Conservation (phyloP, 2,329 filamentous ascomycete genomes). For the Aspergillus fumigatiaffinis region DNA sequence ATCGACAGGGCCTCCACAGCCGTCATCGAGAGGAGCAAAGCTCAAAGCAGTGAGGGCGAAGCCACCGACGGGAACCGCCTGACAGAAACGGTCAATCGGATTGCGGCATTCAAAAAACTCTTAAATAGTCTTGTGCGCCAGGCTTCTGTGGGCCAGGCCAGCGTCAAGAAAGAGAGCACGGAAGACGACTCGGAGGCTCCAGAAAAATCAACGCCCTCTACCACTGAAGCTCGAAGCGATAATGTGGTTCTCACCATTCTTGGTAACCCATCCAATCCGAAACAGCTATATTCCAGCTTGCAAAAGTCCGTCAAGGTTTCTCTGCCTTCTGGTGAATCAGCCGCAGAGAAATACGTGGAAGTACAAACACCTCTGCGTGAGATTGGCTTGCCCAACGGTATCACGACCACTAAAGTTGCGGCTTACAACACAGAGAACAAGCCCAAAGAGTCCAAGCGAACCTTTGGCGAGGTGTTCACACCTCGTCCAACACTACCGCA, state of each 20-base stretch:
- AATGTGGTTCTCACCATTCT: conserved; percentile 69
- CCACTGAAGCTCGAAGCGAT: conserved; percentile 45
- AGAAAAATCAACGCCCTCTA: conserved; percentile 30
- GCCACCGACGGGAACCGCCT: conserved; percentile 23
- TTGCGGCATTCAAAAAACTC: conserved; percentile 58
- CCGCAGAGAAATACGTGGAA: conserved; percentile 34
- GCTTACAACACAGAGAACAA: conserved; percentile 43
- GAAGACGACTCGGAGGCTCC: conserved; percentile 35
- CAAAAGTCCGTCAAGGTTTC: conserved; percentile 48
- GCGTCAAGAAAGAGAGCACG: conserved; percentile 30
- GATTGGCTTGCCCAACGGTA: conserved; percentile 66
- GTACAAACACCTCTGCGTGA: conserved; percentile 55
- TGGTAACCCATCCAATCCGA: conserved; percentile 68
- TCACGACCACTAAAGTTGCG: conserved; percentile 65
- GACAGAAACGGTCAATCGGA: conserved; percentile 41
- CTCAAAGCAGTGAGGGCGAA: conserved; percentile 23
- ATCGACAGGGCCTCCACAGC: conserved; percentile 38
- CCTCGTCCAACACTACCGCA: conserved; percentile 36
- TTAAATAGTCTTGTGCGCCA: conserved; percentile 61
- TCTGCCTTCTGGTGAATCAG: conserved; percentile 35
- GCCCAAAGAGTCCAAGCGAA: conserved; percentile 30
- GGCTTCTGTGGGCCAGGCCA: conserved; percentile 50
- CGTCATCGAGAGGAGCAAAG: conserved; percentile 35
- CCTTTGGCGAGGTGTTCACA: conserved; percentile 45
- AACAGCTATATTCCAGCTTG: conserved; percentile 82